phyloP scores from a whole-genome alignment of 148 eudicot species.

The Fallopia convolvulus region DNA sequence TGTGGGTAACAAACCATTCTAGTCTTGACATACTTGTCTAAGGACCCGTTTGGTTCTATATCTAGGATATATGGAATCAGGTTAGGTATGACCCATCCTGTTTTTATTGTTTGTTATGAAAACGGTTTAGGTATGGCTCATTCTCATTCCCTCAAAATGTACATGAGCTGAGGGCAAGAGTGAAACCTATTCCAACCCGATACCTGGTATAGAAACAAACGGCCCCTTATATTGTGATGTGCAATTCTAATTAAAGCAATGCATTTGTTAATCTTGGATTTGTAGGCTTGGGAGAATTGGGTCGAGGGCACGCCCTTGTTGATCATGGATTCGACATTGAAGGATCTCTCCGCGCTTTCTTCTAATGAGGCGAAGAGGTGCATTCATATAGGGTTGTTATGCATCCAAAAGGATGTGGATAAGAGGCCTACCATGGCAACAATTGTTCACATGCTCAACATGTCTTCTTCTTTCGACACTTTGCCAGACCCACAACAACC shows the following conservation, averaged over 20 bases:
- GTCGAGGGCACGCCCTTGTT: slow-evolving; percentile 19
- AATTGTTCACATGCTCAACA: slow-evolving; percentile 22
- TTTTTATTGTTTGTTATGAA: no score
- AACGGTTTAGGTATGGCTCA: no score
- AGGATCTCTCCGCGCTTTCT: slow-evolving; percentile 14
- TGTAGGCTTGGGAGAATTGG: slow-evolving; percentile 34
- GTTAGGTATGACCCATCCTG: no score
- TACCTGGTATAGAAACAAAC: no score
- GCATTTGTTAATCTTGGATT: no score
- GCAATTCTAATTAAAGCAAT: background rate
- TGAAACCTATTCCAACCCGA: no score
- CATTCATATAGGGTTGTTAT: slow-evolving; percentile 29
- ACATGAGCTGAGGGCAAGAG: no score
- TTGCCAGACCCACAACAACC: slow-evolving; percentile 28
- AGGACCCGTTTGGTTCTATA: no score
- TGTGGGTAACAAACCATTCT: slow-evolving; percentile 19
- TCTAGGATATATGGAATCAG: no score
- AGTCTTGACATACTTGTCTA: background rate
- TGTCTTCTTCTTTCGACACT: slow-evolving; percentile 2
- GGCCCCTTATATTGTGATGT: background rate
- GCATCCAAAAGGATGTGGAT: slow-evolving; percentile 25
- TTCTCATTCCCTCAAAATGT: no score
- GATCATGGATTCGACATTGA: slow-evolving; percentile 22
- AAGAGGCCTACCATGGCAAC: slow-evolving; percentile 31
- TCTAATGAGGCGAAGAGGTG: slow-evolving; percentile 21